Conservation (phyloP, 139 green algal species). For the Dunaliella sp. region DNA sequence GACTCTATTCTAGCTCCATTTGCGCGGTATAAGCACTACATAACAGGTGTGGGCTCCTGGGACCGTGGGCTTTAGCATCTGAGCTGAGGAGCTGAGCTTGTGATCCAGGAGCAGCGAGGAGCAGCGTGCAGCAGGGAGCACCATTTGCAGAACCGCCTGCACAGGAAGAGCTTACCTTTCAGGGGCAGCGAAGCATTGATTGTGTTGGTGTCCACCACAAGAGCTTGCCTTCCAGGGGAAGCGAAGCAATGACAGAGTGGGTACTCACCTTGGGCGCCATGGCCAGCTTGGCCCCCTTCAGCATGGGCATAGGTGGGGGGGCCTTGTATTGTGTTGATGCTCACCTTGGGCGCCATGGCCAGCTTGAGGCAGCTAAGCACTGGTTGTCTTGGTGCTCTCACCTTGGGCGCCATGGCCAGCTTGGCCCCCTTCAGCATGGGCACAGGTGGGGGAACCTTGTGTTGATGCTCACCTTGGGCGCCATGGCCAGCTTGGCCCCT, state of each 20-base stretch:
- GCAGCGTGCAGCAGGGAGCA: too few relatives aligned
- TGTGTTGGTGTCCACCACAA: too few relatives aligned
- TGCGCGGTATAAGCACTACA: too few relatives aligned
- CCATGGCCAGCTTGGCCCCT: conserved; percentile 21
- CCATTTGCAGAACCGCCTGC: too few relatives aligned
- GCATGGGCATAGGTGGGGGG: conserved; percentile 13
- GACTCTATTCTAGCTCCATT: too few relatives aligned
- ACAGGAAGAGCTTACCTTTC: too few relatives aligned
- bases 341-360: not conserved
- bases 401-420: conserved; percentile 19
- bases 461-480: not conserved
- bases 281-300: conserved; percentile 22
- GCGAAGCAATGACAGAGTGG: not conserved
- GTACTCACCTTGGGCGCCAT: conserved; percentile 13
- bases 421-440: conserved; percentile 29
- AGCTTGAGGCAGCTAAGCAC: not conserved
- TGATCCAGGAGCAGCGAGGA: too few relatives aligned
- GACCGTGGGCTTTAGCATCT: too few relatives aligned
- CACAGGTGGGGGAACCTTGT: not conserved
- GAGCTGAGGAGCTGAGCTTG: too few relatives aligned
- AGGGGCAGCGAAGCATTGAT: too few relatives aligned
- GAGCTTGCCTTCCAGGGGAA: not conserved
- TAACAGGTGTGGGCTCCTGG: too few relatives aligned
- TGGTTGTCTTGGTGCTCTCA: not conserved
- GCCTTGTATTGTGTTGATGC: too few relatives aligned